Percentiles rank a stretch among this genome's conserved stretches.
Conservation (phyloP, 2,329 filamentous ascomycete genomes). For the Monosporascus cannonballus region DNA sequence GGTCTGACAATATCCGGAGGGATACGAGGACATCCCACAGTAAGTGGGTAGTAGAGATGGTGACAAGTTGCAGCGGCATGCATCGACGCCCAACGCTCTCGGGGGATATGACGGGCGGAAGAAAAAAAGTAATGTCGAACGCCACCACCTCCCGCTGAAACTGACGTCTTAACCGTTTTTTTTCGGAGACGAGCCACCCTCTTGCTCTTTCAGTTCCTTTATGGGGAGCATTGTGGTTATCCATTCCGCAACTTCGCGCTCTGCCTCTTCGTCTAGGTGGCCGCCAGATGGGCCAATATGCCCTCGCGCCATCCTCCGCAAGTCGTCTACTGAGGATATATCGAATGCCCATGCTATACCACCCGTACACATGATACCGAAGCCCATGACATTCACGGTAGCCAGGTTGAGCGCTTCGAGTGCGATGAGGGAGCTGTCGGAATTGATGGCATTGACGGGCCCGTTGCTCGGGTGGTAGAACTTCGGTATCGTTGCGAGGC, state of each 20-base stretch:
- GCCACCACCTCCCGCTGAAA: no score
- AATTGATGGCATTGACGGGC: slow-evolving; percentile 34
- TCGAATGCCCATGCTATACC: slow-evolving; percentile 73
- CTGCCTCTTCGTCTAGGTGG: slow-evolving; percentile 42
- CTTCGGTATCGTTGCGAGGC: slow-evolving; percentile 55
- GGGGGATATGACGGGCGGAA: no score
- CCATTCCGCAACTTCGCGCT: slow-evolving; percentile 58
- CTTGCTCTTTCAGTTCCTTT: slow-evolving; percentile 38
- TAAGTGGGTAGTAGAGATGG: background rate
- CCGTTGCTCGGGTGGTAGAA: slow-evolving; percentile 63
- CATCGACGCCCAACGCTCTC: no score
- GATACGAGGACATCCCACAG: background rate
- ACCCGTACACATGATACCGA: slow-evolving; percentile 69
- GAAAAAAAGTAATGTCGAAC: no score
- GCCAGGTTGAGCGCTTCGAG: slow-evolving; percentile 79
- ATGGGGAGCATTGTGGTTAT: slow-evolving; percentile 54
- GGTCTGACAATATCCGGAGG: background rate
- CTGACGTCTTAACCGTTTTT: background rate
- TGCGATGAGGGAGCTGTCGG: slow-evolving; percentile 66
- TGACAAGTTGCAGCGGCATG: background rate
- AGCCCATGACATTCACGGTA: slow-evolving; percentile 75
- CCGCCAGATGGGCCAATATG: slow-evolving; percentile 28
- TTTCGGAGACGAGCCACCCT: slow-evolving; percentile 2
- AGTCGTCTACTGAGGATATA: slow-evolving; percentile 62
- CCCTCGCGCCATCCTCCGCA: slow-evolving; percentile 46